Evolutionary conservation across 768 basidiomycete genomes (phyloP).

Genomic region (Thelephora ganbajun): DNA sequence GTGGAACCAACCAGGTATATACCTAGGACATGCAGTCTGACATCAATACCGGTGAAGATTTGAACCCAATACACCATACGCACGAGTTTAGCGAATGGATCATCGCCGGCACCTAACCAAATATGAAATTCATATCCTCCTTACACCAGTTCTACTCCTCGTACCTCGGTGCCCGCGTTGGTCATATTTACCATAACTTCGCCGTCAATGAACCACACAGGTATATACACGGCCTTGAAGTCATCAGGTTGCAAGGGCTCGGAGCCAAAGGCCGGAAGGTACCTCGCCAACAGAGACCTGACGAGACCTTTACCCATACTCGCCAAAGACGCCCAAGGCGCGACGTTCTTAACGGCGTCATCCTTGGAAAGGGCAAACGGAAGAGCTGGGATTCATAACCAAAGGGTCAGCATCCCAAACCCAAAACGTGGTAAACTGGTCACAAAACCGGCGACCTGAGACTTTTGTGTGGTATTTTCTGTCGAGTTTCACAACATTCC

Average conservation of each 20-base stretch:
- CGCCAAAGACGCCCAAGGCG: conserved; percentile 17
- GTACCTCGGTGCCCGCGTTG: conserved; percentile 5
- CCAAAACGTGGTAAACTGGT: background rate
- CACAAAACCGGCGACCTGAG: conserved; percentile 19
- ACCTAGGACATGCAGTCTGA: conserved; percentile 1
- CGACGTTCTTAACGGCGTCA: conserved; percentile 28
- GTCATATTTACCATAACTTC: conserved; percentile 28
- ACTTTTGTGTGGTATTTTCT: conserved; percentile 22
- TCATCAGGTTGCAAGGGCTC: conserved; percentile 28
- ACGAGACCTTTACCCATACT: conserved; percentile 13
- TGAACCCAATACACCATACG: conserved; percentile 15
- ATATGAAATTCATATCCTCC: background rate
- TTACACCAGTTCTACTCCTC: background rate
- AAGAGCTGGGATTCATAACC: conserved; percentile 22
- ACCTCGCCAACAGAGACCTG: conserved; percentile 21
- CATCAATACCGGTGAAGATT: background rate
- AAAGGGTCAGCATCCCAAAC: conserved; percentile 5
- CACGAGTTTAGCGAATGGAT: conserved; percentile 32
- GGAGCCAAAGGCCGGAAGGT: conserved; percentile 25
- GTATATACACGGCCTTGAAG: conserved; percentile 43
- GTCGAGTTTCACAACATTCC: background rate
- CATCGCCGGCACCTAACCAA: conserved; percentile 17
- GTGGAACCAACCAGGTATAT: conserved; percentile 6
- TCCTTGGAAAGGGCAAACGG: conserved; percentile 36
- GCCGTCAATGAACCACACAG: conserved; percentile 47